Conservation (phyloP, 768 basidiomycete genomes). For the Trametes meyenii region DNA sequence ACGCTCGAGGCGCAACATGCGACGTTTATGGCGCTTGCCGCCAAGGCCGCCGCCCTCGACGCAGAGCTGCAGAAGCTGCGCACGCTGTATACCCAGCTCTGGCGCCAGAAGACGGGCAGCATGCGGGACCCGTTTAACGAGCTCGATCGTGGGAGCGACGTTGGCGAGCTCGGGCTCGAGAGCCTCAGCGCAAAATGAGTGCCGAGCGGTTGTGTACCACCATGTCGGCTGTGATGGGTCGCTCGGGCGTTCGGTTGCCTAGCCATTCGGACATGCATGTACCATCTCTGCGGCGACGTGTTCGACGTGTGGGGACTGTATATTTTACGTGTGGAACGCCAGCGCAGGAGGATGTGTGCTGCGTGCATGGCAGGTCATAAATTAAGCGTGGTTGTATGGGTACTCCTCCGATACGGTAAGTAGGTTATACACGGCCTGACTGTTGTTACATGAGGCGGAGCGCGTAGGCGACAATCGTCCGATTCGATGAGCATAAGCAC, state of each 20-base stretch:
- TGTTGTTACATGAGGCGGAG: not conserved
- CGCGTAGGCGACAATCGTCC: not conserved
- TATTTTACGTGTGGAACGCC: no score
- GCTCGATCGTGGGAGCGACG: constrained; percentile 39
- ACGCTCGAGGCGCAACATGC: constrained; percentile 81
- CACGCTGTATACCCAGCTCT: constrained; percentile 71
- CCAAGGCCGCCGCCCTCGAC: constrained; percentile 73
- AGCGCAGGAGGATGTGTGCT: no score
- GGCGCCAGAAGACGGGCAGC: constrained; percentile 80
- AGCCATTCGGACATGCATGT: no score
- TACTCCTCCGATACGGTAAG: not conserved
- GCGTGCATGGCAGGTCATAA: constrained; percentile 1
- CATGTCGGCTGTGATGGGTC: not conserved
- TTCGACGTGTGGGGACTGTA: no score
- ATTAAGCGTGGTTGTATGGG: constrained; percentile 3
- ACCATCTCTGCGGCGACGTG: no score
- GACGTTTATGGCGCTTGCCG: constrained; percentile 76
- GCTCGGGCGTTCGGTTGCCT: no score
- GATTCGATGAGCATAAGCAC: no score
- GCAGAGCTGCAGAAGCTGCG: constrained; percentile 79
- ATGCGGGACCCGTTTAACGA: constrained; percentile 81
- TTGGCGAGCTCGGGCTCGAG: constrained; percentile 51
- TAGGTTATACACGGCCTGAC: not conserved
- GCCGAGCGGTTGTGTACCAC: not conserved
- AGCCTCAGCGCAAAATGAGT: constrained; percentile 39